A percentile compares a stretch with the other conserved stretches of the same genome.
These are phyloP conservation scores for Vitis rotundifolia DNA, from an alignment of 164 flowering plant species.

Conservation along the genomic window DNA sequence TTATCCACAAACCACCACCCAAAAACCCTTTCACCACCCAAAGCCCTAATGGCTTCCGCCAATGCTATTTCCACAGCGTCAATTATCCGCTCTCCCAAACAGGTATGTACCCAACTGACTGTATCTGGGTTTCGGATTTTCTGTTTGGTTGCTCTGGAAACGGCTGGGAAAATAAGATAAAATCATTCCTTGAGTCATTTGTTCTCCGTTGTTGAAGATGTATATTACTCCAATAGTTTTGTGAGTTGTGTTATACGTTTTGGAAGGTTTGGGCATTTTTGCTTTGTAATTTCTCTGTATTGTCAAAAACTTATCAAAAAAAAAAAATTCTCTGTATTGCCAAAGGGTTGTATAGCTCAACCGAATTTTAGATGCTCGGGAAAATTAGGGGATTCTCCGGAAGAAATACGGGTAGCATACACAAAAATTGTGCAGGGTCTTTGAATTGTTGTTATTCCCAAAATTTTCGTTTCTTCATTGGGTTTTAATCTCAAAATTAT, in stretches of 20 bases:
- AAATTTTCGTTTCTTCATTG: background rate
- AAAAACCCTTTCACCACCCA: background rate
- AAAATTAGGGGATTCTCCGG: too few relatives aligned
- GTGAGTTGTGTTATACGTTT: too few relatives aligned
- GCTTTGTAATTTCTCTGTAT: background rate
- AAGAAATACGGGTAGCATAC: background rate
- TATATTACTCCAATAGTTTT: too few relatives aligned
- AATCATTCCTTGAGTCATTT: background rate
- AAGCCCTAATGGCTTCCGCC: slow-evolving; percentile 65
- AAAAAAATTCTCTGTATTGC: too few relatives aligned
- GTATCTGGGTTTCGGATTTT: background rate
- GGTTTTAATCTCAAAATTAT: background rate
- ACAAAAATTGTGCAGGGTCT: background rate
- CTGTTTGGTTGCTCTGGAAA: background rate
- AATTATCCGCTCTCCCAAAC: slow-evolving; percentile 52
- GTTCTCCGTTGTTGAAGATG: background rate
- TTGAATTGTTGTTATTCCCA: background rate
- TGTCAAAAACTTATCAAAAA: too few relatives aligned
- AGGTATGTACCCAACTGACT: slow-evolving; percentile 30
- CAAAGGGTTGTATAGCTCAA: too few relatives aligned
- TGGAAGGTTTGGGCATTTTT: too few relatives aligned
- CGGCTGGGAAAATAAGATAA: background rate
- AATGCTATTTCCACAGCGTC: slow-evolving; percentile 66
- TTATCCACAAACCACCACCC: background rate
- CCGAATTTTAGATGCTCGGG: too few relatives aligned